Evolutionary conservation across 208 protist genomes (phyloP).

Genomic region (Leishmania tropica): DNA sequence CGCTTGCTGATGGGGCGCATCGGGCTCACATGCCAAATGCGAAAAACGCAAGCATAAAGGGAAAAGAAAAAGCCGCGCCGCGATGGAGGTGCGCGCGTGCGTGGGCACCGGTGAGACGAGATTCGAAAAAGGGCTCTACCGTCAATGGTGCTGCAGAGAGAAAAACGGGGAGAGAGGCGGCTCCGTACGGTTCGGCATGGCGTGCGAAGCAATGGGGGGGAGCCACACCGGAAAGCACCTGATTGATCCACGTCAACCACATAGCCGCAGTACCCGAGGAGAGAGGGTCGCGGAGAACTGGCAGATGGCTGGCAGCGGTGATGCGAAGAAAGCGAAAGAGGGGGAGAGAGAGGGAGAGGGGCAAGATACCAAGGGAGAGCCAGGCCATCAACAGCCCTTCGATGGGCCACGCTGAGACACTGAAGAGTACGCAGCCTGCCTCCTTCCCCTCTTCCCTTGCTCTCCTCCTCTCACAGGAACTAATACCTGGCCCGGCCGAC

Average conservation of each 20-base stretch:
- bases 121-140: not conserved
- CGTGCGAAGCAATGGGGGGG: not conserved
- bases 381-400: not conserved
- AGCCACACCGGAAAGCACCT: not conserved
- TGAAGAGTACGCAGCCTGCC: not conserved
- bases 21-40: not conserved
- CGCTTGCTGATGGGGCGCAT: not conserved
- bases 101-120: not conserved
- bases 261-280: not conserved
- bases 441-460: too few species aligned
- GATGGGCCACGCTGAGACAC: not conserved
- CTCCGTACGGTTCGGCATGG: not conserved
- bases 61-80: not conserved
- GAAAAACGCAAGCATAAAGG: not conserved
- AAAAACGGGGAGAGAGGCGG: not conserved
- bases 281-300: not conserved
- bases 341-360: not conserved
- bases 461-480: too few species aligned
- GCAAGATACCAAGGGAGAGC: slow-evolving; percentile 5
- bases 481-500: not conserved
- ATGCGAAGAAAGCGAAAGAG: not conserved
- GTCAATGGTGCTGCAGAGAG: not conserved
- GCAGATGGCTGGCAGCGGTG: not conserved
- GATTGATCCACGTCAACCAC: not conserved
- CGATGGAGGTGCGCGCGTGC: not conserved